phyloP scores from a whole-genome alignment of 2,329 filamentous ascomycete genomes.

The Xylariaceae sp. region DNA sequence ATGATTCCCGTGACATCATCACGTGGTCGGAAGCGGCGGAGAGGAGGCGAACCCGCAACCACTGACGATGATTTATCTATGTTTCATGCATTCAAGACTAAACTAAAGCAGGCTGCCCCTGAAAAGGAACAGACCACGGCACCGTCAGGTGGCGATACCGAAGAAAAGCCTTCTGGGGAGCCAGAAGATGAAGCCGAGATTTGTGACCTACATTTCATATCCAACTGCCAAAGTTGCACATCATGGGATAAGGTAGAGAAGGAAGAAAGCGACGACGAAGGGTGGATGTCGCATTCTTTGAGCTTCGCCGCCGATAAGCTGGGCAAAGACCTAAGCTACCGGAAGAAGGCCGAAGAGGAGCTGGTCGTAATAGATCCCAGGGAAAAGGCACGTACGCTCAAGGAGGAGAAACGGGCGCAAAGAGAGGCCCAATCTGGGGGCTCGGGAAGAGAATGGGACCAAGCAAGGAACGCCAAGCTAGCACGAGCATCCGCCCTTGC shows the following conservation, averaged over 20 bases:
- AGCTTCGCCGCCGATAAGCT: constrained; percentile 84
- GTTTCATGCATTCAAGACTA: constrained; percentile 73
- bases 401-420: constrained; percentile 57
- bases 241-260: constrained; percentile 65
- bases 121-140: constrained; percentile 30
- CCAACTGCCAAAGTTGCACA: constrained; percentile 86
- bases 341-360: constrained; percentile 85
- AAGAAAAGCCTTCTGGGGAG: constrained; percentile 27
- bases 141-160: constrained; percentile 20
- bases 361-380: constrained; percentile 88
- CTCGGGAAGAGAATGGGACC: constrained; percentile 55
- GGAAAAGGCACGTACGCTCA: constrained; percentile 70
- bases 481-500: constrained; percentile 48
- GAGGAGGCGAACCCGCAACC: constrained; percentile 48
- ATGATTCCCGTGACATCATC: constrained; percentile 70
- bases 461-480: constrained; percentile 53
- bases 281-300: constrained; percentile 82
- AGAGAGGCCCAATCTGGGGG: constrained; percentile 48
- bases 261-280: constrained; percentile 54
- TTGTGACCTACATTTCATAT: constrained; percentile 94
- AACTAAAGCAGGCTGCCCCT: constrained; percentile 54
- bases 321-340: constrained; percentile 87
- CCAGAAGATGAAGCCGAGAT: constrained; percentile 66
- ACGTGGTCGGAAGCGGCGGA: constrained; percentile 63
- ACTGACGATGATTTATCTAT: constrained; percentile 61